Evolutionary conservation across 2,329 filamentous ascomycete species (phyloP), one percentile per base, ranked within the genome.

Genomic region (Aspergillus sp.): DNA sequence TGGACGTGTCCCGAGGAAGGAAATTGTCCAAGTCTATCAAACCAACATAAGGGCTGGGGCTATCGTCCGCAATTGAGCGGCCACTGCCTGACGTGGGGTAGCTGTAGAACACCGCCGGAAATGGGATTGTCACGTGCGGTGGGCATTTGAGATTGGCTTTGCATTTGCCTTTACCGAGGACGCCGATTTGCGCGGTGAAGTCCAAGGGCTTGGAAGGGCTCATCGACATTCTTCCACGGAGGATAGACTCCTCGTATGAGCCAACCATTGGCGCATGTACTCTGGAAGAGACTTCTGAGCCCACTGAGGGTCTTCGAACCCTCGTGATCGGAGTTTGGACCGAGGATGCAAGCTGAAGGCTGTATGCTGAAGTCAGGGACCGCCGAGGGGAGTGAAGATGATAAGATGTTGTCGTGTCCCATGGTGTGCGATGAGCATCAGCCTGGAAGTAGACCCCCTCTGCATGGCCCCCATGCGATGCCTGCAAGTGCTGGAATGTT

Each of bases 231-330:
- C 95, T 87, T 41, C 95, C 95, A 50, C 92, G 88, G 2, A 99
- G 81, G 62, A 99, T 97, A 27, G 92, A 97, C 77, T 99, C 95
- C 76, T 99, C 95, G 68, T 97, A 99, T 1, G 94, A 97, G 2
- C 95, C 95, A 2, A 98, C 94, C 90, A 99, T 96, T 3, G 93
- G 93, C 8, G 94, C 93, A 75, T 96, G 92, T 59, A 94, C 90
- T 27, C 95, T 80, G 3, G 91, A 89, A 2, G 91, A 92, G 2
- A 82, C 79, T 49, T 96, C 93, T 0, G 89, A 87, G 15, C 86
- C 84, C 49, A 91, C 81, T 0, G 93, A 97, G 0, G 89, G 88
- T 47, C 92, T 83, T 75, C 15, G 85, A 81, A 21, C 81, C 80
- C 30, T 78, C 71, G 15, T 76, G 61, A 39, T 73, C 30, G 62